Evolutionary conservation across 495 filamentous ascomycete genomes (phyloP).

Genomic region (Cercophora samala): DNA sequence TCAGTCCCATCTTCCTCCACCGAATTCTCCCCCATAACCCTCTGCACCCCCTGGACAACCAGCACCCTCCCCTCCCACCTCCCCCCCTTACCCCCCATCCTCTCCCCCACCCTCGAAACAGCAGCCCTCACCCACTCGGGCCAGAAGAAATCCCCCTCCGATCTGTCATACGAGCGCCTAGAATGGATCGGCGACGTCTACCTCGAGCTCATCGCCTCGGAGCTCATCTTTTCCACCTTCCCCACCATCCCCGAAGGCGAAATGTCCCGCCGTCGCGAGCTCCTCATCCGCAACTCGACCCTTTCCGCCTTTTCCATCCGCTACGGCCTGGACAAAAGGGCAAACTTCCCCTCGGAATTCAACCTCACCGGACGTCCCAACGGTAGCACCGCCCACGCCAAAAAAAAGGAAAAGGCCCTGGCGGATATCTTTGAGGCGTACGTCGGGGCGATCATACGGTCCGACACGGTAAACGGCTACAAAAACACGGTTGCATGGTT

Average conservation of each 20-base stretch:
- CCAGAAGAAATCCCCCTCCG: slow-evolving; percentile 30
- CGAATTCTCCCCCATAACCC: slow-evolving; percentile 8
- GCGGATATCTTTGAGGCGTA: slow-evolving; percentile 90
- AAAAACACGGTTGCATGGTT: slow-evolving; percentile 63
- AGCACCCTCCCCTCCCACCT: slow-evolving; percentile 29
- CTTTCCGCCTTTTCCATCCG: slow-evolving; percentile 59
- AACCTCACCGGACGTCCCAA: slow-evolving; percentile 32
- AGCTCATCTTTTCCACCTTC: slow-evolving; percentile 62
- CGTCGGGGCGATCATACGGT: slow-evolving; percentile 70
- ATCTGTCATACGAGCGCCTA: slow-evolving; percentile 61
- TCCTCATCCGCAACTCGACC: slow-evolving; percentile 73
- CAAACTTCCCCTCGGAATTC: slow-evolving; percentile 50
- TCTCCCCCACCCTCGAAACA: slow-evolving; percentile 53
- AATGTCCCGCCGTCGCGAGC: slow-evolving; percentile 63
- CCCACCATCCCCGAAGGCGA: slow-evolving; percentile 55
- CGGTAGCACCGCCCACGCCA: slow-evolving; percentile 41
- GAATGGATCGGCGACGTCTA: slow-evolving; percentile 78
- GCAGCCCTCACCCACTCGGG: slow-evolving; percentile 68
- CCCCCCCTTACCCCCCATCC: slow-evolving; percentile 58
- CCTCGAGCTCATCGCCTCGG: slow-evolving; percentile 64
- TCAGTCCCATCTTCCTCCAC: no score
- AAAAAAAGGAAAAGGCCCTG: slow-evolving; percentile 60
- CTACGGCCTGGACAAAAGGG: slow-evolving; percentile 65
- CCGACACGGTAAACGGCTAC: slow-evolving; percentile 58
- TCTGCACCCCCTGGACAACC: slow-evolving; percentile 41